Base-by-base conservation (phyloP, 768 basidiomycete species). In the Suillus placidus region DNA sequence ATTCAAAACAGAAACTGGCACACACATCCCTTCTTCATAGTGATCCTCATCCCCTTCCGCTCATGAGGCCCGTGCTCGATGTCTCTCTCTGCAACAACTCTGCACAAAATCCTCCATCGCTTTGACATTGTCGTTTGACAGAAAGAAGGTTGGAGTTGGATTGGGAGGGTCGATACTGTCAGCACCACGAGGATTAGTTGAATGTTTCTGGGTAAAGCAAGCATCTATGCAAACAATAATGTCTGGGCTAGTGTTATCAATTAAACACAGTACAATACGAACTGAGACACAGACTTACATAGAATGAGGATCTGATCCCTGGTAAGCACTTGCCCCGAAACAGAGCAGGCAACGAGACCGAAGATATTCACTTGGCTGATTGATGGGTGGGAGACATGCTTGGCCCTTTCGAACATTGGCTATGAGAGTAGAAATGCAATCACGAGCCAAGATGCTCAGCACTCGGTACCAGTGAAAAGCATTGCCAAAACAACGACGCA, bases 131-230 rank as follows among this genome's bases (percentile, higher is more conserved):
- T 51, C 8, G 7, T 70, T 58, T 0, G 72, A 52, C 0, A 78
- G 37, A 60, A 75, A 78, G 8, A 72, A 62, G 0, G 35, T 35
- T 34, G 49, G 38, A n/a, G 71, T 67, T 0, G 72, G 70, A 49
- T 74, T 70, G 1, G 65, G 68, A 10, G 60, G 51, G n/a, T 68
- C 49, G 0, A 62, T 63, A 35, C 62, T 63, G 16, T 37, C 40
- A 42, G 64, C 67, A 49, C 70, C 57, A 1, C 69, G 70, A 38
- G 67, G 68, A 37, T 70, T 68, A 7, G 71, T 71, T 4, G 32
- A 52, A 14, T 58, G 1, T 49, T 79, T 78, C 58, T 80, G 78
- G 3, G 69, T 75, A 63, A 80, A 80, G 61, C 74, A 77, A 0
- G 75, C 76, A 69, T 80, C 78, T 5, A 75, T 10, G 52, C 75